Conservation (phyloP, 768 basidiomycete genomes). For the Podaxis sp. region DNA sequence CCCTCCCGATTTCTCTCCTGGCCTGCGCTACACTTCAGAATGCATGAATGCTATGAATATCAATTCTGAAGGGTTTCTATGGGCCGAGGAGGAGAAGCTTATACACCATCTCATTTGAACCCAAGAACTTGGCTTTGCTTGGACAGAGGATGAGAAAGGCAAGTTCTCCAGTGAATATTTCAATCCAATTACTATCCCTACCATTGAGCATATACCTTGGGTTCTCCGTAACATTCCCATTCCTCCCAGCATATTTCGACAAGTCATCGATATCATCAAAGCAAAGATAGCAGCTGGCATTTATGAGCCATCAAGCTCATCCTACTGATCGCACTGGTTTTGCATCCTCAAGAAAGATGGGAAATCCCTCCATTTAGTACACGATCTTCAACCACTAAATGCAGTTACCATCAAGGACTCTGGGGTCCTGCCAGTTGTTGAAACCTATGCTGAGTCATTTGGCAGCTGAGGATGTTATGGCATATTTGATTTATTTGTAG, state of each 20-base stretch:
- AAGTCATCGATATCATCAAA: conserved; percentile 31
- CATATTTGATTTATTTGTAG: conserved; percentile 25
- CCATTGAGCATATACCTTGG: conserved; percentile 32
- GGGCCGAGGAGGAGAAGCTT: conserved; percentile 28
- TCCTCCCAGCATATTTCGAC: conserved; percentile 26
- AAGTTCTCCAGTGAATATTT: conserved; percentile 32
- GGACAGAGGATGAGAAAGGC: conserved; percentile 35
- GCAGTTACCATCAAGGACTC: conserved; percentile 33
- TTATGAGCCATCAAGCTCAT: conserved; percentile 36
- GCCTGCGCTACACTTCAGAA: conserved; percentile 21
- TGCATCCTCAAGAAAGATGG: conserved; percentile 38
- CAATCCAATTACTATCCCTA: conserved; percentile 29
- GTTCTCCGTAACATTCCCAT: conserved; percentile 28
- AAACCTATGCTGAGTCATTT: conserved; percentile 32
- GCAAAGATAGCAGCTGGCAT: conserved; percentile 34
- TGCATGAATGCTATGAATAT: conserved; percentile 16
- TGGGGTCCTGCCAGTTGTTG: conserved; percentile 28
- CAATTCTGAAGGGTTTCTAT: conserved; percentile 26
- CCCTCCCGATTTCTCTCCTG: conserved; percentile 14
- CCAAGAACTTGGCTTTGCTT: conserved; percentile 36
- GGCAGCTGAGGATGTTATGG: conserved; percentile 28
- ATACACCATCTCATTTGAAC: conserved; percentile 28
- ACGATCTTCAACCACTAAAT: conserved; percentile 37
- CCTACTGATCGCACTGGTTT: conserved; percentile 41
- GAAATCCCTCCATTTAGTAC: conserved; percentile 29